Conservation (phyloP, 768 basidiomycete genomes). For the Trametes cingulata region DNA sequence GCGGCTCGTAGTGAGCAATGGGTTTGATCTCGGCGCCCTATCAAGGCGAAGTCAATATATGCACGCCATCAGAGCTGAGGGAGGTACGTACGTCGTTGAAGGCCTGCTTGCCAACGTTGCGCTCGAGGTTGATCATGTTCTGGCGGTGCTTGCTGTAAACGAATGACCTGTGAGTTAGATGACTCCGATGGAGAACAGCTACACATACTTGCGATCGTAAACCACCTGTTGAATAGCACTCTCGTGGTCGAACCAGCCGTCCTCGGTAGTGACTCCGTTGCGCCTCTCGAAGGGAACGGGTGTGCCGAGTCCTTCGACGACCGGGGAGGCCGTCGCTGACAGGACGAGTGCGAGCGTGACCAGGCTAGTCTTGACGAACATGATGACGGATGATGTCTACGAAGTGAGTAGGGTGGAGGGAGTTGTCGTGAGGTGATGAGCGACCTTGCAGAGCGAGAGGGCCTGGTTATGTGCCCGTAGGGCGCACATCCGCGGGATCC, state of each 20-base stretch:
- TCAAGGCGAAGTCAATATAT: too few relatives aligned
- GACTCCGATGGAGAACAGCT: too few relatives aligned
- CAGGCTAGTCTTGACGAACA: slow-evolving; percentile 7
- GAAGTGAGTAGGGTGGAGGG: too few relatives aligned
- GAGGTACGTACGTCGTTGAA: neutral
- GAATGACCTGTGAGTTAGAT: too few relatives aligned
- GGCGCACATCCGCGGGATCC: too few relatives aligned
- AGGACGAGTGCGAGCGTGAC: slow-evolving; percentile 6
- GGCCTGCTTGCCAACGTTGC: slow-evolving; percentile 11
- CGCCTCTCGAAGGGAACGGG: slow-evolving; percentile 20
- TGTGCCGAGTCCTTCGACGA: neutral
- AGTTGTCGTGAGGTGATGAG: too few relatives aligned
- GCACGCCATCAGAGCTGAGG: too few relatives aligned
- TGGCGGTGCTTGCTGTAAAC: neutral
- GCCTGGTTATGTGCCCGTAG: too few relatives aligned
- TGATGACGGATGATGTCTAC: neutral
- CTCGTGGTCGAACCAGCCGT: slow-evolving; percentile 21
- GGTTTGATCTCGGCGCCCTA: slow-evolving; percentile 4
- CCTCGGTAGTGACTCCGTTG: neutral
- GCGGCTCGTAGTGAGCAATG: neutral
- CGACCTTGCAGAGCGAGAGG: too few relatives aligned
- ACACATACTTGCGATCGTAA: slow-evolving; percentile 21
- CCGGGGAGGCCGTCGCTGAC: slow-evolving; percentile 2
- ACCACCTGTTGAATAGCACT: slow-evolving; percentile 16
- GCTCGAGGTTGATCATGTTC: slow-evolving; percentile 22